Evolutionary conservation across 2,329 filamentous ascomycete genomes (phyloP), one percentile per base, ranked within the genome.

Genomic region (Dissoconium aciculare): DNA sequence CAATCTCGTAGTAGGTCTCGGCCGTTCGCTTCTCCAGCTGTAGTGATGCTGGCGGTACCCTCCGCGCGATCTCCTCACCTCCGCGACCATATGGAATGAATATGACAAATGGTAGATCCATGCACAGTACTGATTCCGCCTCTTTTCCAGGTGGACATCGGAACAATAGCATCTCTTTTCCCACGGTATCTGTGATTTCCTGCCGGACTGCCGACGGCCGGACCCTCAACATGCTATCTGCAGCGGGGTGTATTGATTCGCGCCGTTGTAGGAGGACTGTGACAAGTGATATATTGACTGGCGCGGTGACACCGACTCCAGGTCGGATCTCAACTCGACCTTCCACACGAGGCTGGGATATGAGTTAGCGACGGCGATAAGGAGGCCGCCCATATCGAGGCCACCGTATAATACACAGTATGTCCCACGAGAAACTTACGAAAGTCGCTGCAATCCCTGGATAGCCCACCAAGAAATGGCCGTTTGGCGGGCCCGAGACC

Each of bases 301-400:
- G 84, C 46, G 84, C 84, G 11, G 84, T 87, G 48, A 79, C 76
- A 38, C 89, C 87, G 39, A 77, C 68, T 32, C 74, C 75, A 25
- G 89, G 89, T 37, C 89, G 74, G 47, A 98, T 89, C 62, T 95
- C 89, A 53, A 98, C 89, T 55, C 89, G 92, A 48, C 89, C 89
- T 66, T 94, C 87, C 61, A 98, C 87, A 53, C 89, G 80, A 50
- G 89, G 89, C 83, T 94, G 19, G 19, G 8, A n/a, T 8, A 23
- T n/a, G 19, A 23, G 19, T 23, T n/a, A n/a, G 19, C n/a, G n/a
- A n/a, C n/a, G n/a, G n/a, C n/a, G n/a, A n/a, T n/a, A n/a, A n/a
- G n/a, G n/a, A n/a, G n/a, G n/a, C n/a, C n/a, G n/a, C n/a, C n/a
- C n/a, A n/a, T n/a, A n/a, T n/a, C n/a, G n/a, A n/a, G n/a, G n/a